Evolutionary conservation across 768 basidiomycete genomes (phyloP).

Genomic region (Tubosaeta sp.): DNA sequence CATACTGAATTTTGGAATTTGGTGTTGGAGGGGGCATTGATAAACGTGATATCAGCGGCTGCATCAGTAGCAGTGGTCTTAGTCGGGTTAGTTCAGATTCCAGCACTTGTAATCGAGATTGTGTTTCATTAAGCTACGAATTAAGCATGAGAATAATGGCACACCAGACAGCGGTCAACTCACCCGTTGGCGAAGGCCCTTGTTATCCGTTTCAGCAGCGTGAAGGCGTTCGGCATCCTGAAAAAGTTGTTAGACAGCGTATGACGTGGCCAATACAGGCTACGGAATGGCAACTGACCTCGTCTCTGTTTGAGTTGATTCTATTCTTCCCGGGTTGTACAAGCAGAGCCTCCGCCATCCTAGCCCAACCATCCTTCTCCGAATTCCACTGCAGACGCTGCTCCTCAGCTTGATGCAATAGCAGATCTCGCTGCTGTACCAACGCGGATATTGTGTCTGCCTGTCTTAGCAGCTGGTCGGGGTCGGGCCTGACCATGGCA

Average conservation of each 20-base stretch:
- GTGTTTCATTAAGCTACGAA: conserved; percentile 54
- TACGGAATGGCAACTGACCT: conserved; percentile 34
- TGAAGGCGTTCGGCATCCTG: conserved; percentile 58
- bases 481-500: conserved; percentile 34
- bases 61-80: conserved; percentile 66
- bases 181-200: conserved; percentile 57
- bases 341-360: conserved; percentile 65
- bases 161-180: conserved; percentile 5
- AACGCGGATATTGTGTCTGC: conserved; percentile 58
- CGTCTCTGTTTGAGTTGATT: conserved; percentile 35
- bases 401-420: conserved; percentile 50
- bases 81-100: conserved; percentile 64
- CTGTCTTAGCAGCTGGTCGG: conserved; percentile 52
- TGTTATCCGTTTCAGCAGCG: conserved; percentile 57
- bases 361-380: conserved; percentile 61
- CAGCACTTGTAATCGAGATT: conserved; percentile 48
- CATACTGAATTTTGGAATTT: conserved; percentile 17
- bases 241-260: conserved; percentile 12
- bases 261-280: neutral
- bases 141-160: conserved; percentile 3
- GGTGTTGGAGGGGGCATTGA: conserved; percentile 19
- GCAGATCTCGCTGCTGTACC: conserved; percentile 53
- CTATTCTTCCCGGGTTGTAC: conserved; percentile 41
- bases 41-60: conserved; percentile 38
- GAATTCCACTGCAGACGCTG: conserved; percentile 58